A percentile compares a stretch with the other conserved stretches of the same genome.
Evolutionary conservation across 768 basidiomycete genomes (phyloP).

Genomic region (Pulveroboletus sp.): DNA sequence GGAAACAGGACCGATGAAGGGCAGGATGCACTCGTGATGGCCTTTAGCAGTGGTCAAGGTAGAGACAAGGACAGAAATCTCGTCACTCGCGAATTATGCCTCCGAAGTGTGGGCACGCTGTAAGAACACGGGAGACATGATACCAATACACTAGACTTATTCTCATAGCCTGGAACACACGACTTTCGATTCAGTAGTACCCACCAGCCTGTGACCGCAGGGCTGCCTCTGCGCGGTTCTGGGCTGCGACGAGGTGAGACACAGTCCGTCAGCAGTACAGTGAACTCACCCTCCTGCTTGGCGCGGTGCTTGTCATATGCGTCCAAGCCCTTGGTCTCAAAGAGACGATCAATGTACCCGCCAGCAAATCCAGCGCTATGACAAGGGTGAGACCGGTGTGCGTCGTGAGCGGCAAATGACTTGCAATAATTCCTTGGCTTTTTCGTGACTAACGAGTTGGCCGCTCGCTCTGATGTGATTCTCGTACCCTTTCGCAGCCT

Average conservation of each 20-base stretch:
- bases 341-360: constrained; percentile 22
- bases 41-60: constrained; percentile 68
- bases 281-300: constrained; percentile 22
- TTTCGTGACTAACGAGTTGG: constrained; percentile 22
- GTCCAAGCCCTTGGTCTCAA: constrained; percentile 27
- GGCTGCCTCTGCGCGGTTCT: constrained; percentile 2
- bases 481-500: constrained; percentile 32
- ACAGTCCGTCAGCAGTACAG: background rate
- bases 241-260: constrained; percentile 14
- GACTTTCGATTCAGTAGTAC: constrained; percentile 13
- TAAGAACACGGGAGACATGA: constrained; percentile 28
- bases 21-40: constrained; percentile 70
- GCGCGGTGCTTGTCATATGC: constrained; percentile 13
- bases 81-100: constrained; percentile 70
- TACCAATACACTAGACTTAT: constrained; percentile 13
- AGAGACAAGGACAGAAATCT: constrained; percentile 73
- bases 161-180: background rate
- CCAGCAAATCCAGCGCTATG: constrained; percentile 26
- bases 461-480: constrained; percentile 17
- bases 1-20: constrained; percentile 76
- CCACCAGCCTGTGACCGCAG: constrained; percentile 15
- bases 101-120: constrained; percentile 67
- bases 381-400: background rate
- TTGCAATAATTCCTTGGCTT: constrained; percentile 25
- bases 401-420: background rate